Evolutionary conservation across 768 basidiomycete genomes (phyloP), one percentile per base, ranked within the genome.

Genomic region (Asterophora lycoperdoides): DNA sequence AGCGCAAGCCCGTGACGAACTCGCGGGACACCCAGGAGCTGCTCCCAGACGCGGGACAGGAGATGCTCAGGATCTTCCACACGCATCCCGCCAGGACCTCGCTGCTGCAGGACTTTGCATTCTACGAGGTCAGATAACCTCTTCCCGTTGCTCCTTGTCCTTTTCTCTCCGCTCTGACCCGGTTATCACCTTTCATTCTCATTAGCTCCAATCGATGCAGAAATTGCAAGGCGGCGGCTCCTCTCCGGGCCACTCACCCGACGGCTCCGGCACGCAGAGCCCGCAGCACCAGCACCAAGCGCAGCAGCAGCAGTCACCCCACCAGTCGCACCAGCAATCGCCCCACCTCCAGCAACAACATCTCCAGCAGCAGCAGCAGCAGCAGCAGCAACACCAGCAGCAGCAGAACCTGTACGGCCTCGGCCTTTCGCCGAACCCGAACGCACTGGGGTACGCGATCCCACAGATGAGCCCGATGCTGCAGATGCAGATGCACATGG

Each of bases 1-100:
- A 99, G 67, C 84, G 92, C 60, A 99, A 98, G 68, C 95, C 96
- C 2, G 95, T 99, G 48, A 99, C 96, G 1, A 96, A 96, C 60
- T 96, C 93, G 7, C 82, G 96, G 53, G 96, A 99, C 64, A 98
- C 96, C 2, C 96, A 98, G 65, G 96, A 98, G 62, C 76, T 98
- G 11, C 80, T 94, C 38, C 91, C 93, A 20, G 95, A 98, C 58
- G 94, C 93, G 15, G 96, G 96, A 0, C 86, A 90, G 64, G 95
- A 98, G 65, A 95, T 98, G 84, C 77, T 99, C 32, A 80, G 89
- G 41, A 98, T 98, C 60, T 95, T 98, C 77, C 81, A 91, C 54
- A 86, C 86, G 1, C 94, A 96, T 62, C 92, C 91, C 7, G 87
- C 93, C 4, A 81, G 92, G 59, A 98, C 96, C 2, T 93, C 93